Base-by-base conservation (phyloP, 2,329 filamentous ascomycete genomes). In the Fusarium solani-melongenae region DNA sequence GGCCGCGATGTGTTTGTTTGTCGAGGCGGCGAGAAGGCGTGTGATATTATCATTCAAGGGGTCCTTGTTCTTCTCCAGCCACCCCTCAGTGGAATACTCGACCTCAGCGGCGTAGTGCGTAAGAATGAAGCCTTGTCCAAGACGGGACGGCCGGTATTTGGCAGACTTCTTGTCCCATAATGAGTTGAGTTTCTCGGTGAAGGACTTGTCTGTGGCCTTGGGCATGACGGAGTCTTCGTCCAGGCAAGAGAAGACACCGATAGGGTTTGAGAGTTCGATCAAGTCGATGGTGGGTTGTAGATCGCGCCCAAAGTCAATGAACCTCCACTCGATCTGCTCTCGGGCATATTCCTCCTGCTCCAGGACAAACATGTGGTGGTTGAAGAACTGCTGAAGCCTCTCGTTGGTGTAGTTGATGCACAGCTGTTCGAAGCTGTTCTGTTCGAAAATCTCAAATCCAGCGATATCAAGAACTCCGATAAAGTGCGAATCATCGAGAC, bases 321-420 rank as follows among this genome's bases (percentile, higher is more conserved):
- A 99, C 80, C 98, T 95, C 96, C 96, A 99, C 83, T 99, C 96
- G 76, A 99, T 99, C 82, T 98, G 94, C 81, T 99, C 96, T 56
- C 96, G 88, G 10, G 96, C 95, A 82, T 99, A 99, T 82, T 99
- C 96, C 82, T 99, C 96, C 79, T 99, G 96, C 81, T 99, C 96
- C 9, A 99, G 87, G 11, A 99, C 96, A 80, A 99, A 99, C 96
- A 99, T 99, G 86, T 99, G 97, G 81, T 99, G 96, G 79, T 99
- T 99, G 89, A 99, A 99, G 83, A 99, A 99, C 77, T 99, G 96
- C 80, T 99, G 96, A 8, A 99, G 90, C 82, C 98, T 99, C 83
- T 99, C 96, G 83, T 99, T 99, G 70, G 97, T 98, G 84, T 99
- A 99, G 84, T 99, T 99, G 88, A 99, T 99, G 86, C 96, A 99